These are phyloP conservation scores for Conticribra guillardii DNA, from an alignment of 108 stramenopile genomes.

Conservation along the genomic window DNA sequence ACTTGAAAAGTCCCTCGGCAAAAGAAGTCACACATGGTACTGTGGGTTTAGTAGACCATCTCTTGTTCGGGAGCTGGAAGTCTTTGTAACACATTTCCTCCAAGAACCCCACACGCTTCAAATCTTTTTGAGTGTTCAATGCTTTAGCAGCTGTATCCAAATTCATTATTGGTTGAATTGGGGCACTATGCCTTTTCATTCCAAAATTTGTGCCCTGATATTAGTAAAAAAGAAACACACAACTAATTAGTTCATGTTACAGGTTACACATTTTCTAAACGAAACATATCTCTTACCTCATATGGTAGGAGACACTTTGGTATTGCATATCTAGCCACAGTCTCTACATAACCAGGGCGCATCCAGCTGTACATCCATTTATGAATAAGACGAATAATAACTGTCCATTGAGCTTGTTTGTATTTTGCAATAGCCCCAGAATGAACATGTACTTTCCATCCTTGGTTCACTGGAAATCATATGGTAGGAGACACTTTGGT, in stretches of 20 bases:
- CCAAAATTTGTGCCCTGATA: background rate
- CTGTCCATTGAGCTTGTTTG: slow-evolving; percentile 1
- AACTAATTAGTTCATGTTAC: background rate
- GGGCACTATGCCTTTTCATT: background rate
- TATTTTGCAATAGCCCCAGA: background rate
- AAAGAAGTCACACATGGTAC: background rate
- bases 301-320: slow-evolving; percentile 12
- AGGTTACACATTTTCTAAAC: background rate
- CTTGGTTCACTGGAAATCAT: too few relatives aligned
- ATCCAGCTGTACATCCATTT: slow-evolving; percentile 31
- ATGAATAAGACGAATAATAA: background rate
- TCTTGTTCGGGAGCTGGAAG: background rate
- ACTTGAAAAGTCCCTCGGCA: background rate
- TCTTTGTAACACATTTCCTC: background rate
- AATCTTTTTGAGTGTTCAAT: background rate
- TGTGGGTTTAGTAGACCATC: background rate
- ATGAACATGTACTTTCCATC: background rate
- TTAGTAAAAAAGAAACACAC: too few relatives aligned
- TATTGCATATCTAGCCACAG: slow-evolving; percentile 16
- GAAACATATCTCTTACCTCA: slow-evolving; percentile 3
- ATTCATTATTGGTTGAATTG: background rate
- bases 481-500: background rate
- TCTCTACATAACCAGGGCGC: slow-evolving; percentile 18
- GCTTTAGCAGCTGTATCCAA: background rate
- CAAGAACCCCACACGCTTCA: background rate